These are phyloP conservation scores for Candida ulmi DNA, from an alignment of 805 yeast genomes.

Conservation along the genomic window DNA sequence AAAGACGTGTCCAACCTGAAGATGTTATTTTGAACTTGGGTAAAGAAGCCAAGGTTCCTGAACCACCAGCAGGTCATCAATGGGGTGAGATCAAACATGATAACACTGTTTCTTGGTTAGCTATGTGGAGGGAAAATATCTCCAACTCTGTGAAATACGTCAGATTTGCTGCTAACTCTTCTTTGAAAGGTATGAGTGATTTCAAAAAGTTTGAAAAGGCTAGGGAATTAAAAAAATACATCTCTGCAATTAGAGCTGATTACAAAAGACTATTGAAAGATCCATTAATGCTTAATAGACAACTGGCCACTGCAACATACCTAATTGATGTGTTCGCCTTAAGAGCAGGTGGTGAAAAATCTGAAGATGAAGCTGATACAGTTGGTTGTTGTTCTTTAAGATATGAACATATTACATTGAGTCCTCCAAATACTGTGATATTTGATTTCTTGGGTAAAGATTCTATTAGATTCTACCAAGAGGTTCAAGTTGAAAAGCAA, in stretches of 20 bases:
- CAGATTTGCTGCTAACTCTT: constrained; percentile 83
- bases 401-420: constrained; percentile 80
- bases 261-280: constrained; percentile 67
- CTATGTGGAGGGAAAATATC: constrained; percentile 95
- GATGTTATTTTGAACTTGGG: constrained; percentile 83
- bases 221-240: constrained; percentile 69
- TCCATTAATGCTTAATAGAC: constrained; percentile 77
- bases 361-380: constrained; percentile 96
- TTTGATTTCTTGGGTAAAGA: constrained; percentile 96
- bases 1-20: constrained; percentile 83
- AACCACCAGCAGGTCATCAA: constrained; percentile 77
- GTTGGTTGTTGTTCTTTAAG: constrained; percentile 96
- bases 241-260: constrained; percentile 68
- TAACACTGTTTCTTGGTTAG: constrained; percentile 90
- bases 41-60: constrained; percentile 64
- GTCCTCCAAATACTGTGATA: constrained; percentile 79
- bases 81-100: constrained; percentile 93
- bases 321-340: constrained; percentile 88
- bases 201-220: constrained; percentile 92
- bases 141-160: constrained; percentile 82
- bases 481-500: constrained; percentile 87
- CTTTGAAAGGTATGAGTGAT: constrained; percentile 87
- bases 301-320: constrained; percentile 90
- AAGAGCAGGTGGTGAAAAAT: constrained; percentile 97
- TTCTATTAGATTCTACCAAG: constrained; percentile 86